These are phyloP conservation scores for Wickerhamomyces chaumierensis DNA, from an alignment of 805 yeast genomes.

Conservation along the genomic window DNA sequence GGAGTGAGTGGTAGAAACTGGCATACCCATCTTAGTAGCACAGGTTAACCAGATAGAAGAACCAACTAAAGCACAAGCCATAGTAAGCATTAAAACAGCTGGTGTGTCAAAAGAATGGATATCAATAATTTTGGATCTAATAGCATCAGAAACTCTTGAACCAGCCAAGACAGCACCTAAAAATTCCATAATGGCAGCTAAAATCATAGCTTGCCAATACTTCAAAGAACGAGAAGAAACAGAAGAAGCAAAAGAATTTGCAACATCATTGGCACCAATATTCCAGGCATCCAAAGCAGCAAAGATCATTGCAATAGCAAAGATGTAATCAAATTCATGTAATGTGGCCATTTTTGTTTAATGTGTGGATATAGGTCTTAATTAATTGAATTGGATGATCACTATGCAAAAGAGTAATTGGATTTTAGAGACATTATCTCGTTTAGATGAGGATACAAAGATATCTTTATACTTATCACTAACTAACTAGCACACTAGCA, in stretches of 20 bases:
- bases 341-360: slow-evolving; percentile 5
- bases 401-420: no score
- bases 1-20: slow-evolving; percentile 76
- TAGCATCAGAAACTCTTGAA: slow-evolving; percentile 63
- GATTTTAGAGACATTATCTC: no score
- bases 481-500: no score
- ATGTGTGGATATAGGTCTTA: no score
- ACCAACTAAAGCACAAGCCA: slow-evolving; percentile 69
- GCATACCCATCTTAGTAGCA: slow-evolving; percentile 60
- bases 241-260: slow-evolving; percentile 71
- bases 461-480: no score
- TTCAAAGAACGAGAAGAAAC: slow-evolving; percentile 59
- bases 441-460: no score
- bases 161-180: slow-evolving; percentile 69
- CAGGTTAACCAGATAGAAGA: slow-evolving; percentile 59
- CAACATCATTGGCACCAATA: slow-evolving; percentile 76
- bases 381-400: no score
- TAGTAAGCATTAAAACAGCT: slow-evolving; percentile 61
- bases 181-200: slow-evolving; percentile 63
- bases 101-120: slow-evolving; percentile 42
- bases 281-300: slow-evolving; percentile 73
- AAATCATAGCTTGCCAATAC: slow-evolving; percentile 66
- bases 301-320: slow-evolving; percentile 58
- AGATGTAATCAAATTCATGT: slow-evolving; percentile 49
- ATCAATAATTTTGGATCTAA: slow-evolving; percentile 52